Percentiles rank a stretch among this genome's conserved stretches.
Evolutionary conservation across 2,329 filamentous ascomycete genomes (phyloP).

Genomic region (Ascochyta viciae-villosae): DNA sequence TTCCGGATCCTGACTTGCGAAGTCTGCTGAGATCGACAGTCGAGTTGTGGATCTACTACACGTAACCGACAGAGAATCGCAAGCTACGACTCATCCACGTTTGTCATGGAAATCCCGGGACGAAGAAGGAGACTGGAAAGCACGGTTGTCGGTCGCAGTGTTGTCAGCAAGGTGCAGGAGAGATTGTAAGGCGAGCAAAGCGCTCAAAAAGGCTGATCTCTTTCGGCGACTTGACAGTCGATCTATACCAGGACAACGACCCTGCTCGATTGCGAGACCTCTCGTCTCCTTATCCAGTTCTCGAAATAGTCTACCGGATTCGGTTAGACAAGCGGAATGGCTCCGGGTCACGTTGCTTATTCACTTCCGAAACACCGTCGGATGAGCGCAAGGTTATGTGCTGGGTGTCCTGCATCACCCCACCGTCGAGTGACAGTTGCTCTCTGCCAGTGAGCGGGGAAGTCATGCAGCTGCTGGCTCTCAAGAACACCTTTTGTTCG

Average conservation of each 20-base stretch:
- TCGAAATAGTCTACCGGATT: constrained; percentile 19
- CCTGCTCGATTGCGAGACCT: not conserved
- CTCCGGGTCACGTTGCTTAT: constrained; percentile 18
- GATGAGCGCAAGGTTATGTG: constrained; percentile 34
- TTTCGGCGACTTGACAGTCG: not conserved
- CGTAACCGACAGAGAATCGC: not conserved
- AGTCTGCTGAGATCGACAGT: constrained; percentile 9
- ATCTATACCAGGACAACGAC: not conserved
- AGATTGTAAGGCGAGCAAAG: not conserved
- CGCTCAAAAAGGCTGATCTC: not conserved
- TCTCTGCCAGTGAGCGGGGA: constrained; percentile 15
- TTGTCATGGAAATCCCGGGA: not conserved
- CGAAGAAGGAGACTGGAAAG: not conserved
- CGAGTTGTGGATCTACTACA: not conserved
- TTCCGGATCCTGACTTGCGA: constrained; percentile 1
- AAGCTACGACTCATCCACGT: not conserved
- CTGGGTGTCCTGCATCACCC: constrained; percentile 23
- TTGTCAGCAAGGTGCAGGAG: not conserved
- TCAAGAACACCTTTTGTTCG: not conserved
- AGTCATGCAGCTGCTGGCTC: constrained; percentile 1
- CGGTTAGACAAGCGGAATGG: constrained; percentile 27
- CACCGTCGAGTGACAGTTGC: constrained; percentile 16
- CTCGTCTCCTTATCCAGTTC: not conserved
- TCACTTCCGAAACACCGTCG: constrained; percentile 29
- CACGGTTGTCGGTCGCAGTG: not conserved